Base-by-base conservation (phyloP, 106 monocot species). In the Dactylorhiza incarnata region DNA sequence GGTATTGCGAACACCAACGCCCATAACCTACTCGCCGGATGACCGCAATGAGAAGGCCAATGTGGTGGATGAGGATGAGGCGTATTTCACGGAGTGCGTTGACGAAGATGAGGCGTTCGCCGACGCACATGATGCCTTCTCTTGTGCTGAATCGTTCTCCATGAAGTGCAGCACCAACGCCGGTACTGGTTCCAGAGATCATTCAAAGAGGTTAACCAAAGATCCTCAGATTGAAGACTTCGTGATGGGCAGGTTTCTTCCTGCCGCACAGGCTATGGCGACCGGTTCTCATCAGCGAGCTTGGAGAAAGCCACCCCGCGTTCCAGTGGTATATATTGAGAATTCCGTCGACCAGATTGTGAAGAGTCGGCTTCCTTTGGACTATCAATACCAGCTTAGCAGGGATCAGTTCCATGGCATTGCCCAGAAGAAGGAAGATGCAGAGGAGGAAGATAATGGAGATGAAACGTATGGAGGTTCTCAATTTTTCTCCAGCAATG, bases 181-280 rank as follows among this genome's bases (percentile, higher is more conserved):
- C 17, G 49, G 25, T 14, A 13, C 37, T n/a, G 83, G 79, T 23
- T 22, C 2, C n/a, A 26, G 9, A 19, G 54, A 77, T 73, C 9
- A 9, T 71, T 77, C 68, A 16, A 69, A 50, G 45, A 54, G 46
- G 52, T 82, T 81, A 29, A 55, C 65, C 25, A 78, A 54, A 49
- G 78, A 84, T 12, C 70, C 73, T 1, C 79, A 81, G 73, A 66
- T 49, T 10, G 23, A 83, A 44, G 83, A 87, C 49, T 84, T 87
- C 80, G 92, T 95, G 86, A 91, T 95, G 80, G 87, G 66, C 11
- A 66, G 95, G 37, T 95, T 95, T 56, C 81, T 95, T 52, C 79
- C 91, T 0, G 89, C 95, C 6, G 95, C 95, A 5, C 87, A 83
- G 77, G 95, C 91, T 7, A 74, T 92, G 79, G 81, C 86, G 0